These are phyloP conservation scores for Truncatella angustata DNA, from an alignment of 2,329 filamentous ascomycete species.

Conservation along the genomic window DNA sequence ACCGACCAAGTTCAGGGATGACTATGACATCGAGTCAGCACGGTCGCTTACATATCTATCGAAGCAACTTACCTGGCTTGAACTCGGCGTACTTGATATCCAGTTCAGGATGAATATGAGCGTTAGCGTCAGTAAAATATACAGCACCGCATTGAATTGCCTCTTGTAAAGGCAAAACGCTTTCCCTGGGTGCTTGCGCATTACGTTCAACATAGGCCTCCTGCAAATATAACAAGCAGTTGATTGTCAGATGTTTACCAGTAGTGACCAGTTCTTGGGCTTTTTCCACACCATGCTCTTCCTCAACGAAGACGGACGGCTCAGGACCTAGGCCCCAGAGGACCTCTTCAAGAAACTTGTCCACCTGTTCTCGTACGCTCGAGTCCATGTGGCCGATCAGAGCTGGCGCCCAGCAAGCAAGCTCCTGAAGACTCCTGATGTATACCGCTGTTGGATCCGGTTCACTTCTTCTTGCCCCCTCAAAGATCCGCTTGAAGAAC, in stretches of 20 bases:
- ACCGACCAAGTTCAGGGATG: conserved; percentile 45
- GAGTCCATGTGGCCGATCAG: conserved; percentile 47
- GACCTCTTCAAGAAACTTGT: conserved; percentile 41
- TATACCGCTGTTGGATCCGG: conserved; percentile 25
- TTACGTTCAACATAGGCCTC: conserved; percentile 43
- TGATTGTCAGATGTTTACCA: conserved; percentile 39
- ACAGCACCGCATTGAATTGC: conserved; percentile 40
- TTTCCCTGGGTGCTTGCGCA: conserved; percentile 39
- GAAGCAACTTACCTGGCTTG: conserved; percentile 33
- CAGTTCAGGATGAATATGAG: conserved; percentile 29
- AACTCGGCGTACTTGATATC: conserved; percentile 31
- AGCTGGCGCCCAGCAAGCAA: conserved; percentile 50
- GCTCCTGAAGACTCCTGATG: conserved; percentile 26
- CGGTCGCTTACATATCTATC: neutral
- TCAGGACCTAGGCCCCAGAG: conserved; percentile 37
- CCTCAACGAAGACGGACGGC: conserved; percentile 21
- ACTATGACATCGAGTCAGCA: conserved; percentile 34
- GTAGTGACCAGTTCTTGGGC: conserved; percentile 32
- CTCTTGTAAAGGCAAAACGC: conserved; percentile 40
- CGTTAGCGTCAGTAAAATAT: conserved; percentile 36
- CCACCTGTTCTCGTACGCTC: conserved; percentile 38
- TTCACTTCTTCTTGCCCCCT: conserved; percentile 27
- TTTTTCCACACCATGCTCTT: conserved; percentile 29
- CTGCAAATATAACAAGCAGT: conserved; percentile 45
- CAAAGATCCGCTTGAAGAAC: conserved; percentile 37